phyloP scores from a whole-genome alignment of 23 red algal species.

The Chondrus crispus region DNA sequence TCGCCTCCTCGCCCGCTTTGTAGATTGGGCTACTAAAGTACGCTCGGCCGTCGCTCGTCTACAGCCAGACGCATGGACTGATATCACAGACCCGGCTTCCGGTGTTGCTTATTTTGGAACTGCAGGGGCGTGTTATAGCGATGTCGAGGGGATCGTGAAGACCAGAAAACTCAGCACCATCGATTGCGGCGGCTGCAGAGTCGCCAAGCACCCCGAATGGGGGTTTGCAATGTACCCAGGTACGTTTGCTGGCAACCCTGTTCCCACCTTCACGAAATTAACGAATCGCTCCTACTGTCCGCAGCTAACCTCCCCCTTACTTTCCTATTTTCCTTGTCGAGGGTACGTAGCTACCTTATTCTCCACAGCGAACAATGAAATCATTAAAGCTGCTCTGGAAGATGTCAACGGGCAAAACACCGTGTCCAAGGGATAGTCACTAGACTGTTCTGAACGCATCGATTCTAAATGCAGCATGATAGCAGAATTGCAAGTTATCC shows the following conservation, averaged over 20 bases:
- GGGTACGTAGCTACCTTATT: background rate
- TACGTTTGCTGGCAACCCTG: too few relatives aligned
- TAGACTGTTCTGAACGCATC: too few relatives aligned
- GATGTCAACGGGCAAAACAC: too few relatives aligned
- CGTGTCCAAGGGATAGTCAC: too few relatives aligned
- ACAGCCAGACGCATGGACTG: conserved; percentile 22
- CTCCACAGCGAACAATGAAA: background rate
- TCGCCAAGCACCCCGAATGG: conserved; percentile 66
- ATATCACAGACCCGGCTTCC: conserved; percentile 59
- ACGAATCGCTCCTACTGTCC: too few relatives aligned
- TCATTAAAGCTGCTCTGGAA: background rate
- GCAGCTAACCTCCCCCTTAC: too few relatives aligned
- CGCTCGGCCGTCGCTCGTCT: background rate
- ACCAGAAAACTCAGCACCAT: conserved; percentile 37
- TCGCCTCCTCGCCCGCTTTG: conserved; percentile 26
- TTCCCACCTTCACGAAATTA: too few relatives aligned
- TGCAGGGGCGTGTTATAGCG: conserved; percentile 18
- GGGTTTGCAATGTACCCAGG: conserved; percentile 41
- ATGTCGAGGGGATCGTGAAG: conserved; percentile 25
- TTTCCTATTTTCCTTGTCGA: too few relatives aligned
- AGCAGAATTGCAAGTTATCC: too few relatives aligned
- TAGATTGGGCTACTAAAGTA: conserved; percentile 15
- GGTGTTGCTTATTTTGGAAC: conserved; percentile 33
- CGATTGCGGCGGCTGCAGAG: conserved; percentile 37
- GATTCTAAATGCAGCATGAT: too few relatives aligned